Evolutionary conservation across 1,284 basidiomycete species (phyloP), one percentile per base, ranked within the genome.

Genomic region (Blastosporella zonata): DNA sequence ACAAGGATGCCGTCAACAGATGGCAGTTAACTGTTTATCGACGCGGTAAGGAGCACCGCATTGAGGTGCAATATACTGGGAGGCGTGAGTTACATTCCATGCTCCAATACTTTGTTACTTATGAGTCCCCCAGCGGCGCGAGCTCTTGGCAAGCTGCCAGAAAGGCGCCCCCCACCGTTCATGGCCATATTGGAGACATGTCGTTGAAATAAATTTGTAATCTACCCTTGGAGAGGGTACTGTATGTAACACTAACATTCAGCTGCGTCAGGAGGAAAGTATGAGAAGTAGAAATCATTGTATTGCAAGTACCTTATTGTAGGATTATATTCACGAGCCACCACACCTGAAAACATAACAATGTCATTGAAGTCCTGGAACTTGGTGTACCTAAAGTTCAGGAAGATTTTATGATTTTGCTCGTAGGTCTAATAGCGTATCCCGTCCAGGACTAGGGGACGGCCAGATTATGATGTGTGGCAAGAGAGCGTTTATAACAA

Each of bases 391-490:
- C 36, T 12, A 4, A 3, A 2, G 35, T 40, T 60, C 47, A 64
- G 7, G 29, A 17, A 4, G 64, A 65, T 62, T 75, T 85, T 55
- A 74, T 72, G 31, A 90, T 86, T 46, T 66, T 73, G 62, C 86
- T 90, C 31, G 77, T 69, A n/a, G 73, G 57, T 46, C 85, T 72
- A 63, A 75, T 69, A 2, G 87, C 87, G 63, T 93, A 93, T 5
- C 90, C 90, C 2, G 85, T 84, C 90, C 90, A 92, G 7, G 87
- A 90, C 90, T 91, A 15, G 15, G 18, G 40, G n/a, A 28, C 40
- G 23, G 38, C 52, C 29, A 50, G 51, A 37, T 50, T 27, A 10
- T 41, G 36, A 22, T 10, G 9, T 12, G 35, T 17, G 3, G 18
- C 8, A 18, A 9, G 12, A 27, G 46, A 59, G 46, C 36, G 27